Base-by-base conservation (phyloP, 1,284 basidiomycete genomes). In the Leucoagaricus sp. region DNA sequence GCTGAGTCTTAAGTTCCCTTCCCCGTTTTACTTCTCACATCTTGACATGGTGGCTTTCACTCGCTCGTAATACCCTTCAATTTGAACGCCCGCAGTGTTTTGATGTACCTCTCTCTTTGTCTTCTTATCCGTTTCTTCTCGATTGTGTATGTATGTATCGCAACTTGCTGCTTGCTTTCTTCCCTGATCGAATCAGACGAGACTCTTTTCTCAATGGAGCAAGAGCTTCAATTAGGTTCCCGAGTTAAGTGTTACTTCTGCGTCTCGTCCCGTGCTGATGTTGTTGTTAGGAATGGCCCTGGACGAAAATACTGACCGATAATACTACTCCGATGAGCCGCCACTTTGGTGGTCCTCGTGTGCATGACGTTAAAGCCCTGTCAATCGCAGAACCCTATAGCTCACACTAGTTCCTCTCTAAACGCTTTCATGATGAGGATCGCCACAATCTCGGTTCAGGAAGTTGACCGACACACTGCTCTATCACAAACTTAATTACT, bases 1-100 rank as follows among this genome's bases (percentile, higher is more conserved):
- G 89, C 62, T 92, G 67, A 81, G 47, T 47, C 51, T 63, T 58
- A 61, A 34, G 55, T 38, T 57, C 53, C 59, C 49, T 38, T 33
- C 31, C 17, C 17, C 6, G 23, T 40, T 50, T 33, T 34, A 34
- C 49, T 57, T 34, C 31, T 46, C 38, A 7, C 21, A 21, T 44
- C 29, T 23, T 31, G 12, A 7, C 26, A 40, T 49, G 34, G 29
- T 38, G 10, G n/a, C n/a, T n/a, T n/a, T n/a, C n/a, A n/a, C n/a
- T n/a, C n/a, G n/a, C 38, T 44, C 34, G 54, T 58, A 49, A 54
- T 59, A 51, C 57, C 49, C 49, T 33, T 44, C 19, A 53, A 47
- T 15, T 49, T 34, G 31, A 49, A 34, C 46, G 26, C 42, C 45
- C 52, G 9, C 57, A 31, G 19, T n/a, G 33, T 42, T 46, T 50